Base-by-base conservation (phyloP, 768 basidiomycete species). In the Leccinum arenicola region DNA sequence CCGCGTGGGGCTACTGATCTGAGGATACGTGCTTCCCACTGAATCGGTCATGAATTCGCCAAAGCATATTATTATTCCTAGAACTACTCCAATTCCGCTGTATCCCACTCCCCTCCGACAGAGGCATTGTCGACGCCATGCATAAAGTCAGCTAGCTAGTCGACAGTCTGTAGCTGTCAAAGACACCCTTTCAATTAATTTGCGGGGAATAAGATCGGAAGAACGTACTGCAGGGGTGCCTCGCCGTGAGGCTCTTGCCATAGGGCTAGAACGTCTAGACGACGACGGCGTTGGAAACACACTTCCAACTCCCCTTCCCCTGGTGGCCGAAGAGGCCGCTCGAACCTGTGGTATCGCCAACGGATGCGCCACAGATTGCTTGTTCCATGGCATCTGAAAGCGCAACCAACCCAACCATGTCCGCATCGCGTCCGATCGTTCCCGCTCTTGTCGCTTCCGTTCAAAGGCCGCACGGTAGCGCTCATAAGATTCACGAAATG, bases 401-500 rank as follows among this genome's bases (percentile, higher is more conserved):
- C 38, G 52, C 50, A 74, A 45, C 68, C 70, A 72, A 40, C 73
- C 73, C 43, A 49, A 50, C 72, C 72, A 73, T 7, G 72, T 70
- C 47, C 68, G 66, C 62, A 61, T 62, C 54, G 66, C 67, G 25
- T 65, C 74, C n/a, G 64, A 64, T 27, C 81, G 78, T 62, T 83
- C 82, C 55, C 82, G 80, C 66, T 89, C 89, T 61, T 86, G 86
- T 25, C 93, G 75, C 63, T 82, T 79, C 53, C 87, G 77, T 75
- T 98, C 96, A 73, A 97, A 98, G 31, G 86, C 87, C 9, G 85
- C 78, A 21, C 96, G 84, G 74, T 98, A 94, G 15, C 93, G 84
- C 72, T 98, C 95, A 75, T 99, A 99, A 0, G 88, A 82, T 56
- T 98, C 97, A 23, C 91, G 80, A 73, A 98, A 98, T 19, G 73